Evolutionary conservation across 352 stramenopile species (phyloP).

Genomic region (Peronospora farinosa): DNA sequence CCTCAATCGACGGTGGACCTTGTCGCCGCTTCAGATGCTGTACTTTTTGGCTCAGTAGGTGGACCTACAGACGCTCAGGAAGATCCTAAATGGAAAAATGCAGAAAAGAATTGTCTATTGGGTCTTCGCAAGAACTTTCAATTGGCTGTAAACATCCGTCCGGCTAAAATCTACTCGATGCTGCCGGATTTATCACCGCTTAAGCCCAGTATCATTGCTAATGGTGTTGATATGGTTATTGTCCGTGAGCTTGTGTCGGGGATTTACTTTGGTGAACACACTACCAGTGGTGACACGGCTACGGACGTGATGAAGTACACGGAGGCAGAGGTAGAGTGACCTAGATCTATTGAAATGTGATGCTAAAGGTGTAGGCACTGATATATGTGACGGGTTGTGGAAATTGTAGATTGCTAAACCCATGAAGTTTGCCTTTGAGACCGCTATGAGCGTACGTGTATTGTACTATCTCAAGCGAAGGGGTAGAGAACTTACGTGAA

Average conservation of each 20-base stretch:
- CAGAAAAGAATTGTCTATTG: conserved; percentile 94
- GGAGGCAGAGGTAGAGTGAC: conserved; percentile 71
- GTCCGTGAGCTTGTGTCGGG: conserved; percentile 97
- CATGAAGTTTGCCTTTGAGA: conserved; percentile 84
- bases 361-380: not conserved
- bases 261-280: conserved; percentile 97
- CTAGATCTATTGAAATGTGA: not conserved
- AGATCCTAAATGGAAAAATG: conserved; percentile 85
- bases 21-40: conserved; percentile 84
- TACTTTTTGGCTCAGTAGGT: conserved; percentile 96
- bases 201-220: conserved; percentile 94
- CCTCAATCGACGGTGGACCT: conserved; percentile 91
- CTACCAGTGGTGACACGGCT: conserved; percentile 56
- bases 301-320: conserved; percentile 98
- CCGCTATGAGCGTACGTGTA: conserved; percentile 56
- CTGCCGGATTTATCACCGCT: conserved; percentile 95
- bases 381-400: not conserved
- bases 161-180: conserved; percentile 97
- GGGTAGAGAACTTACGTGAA: not conserved
- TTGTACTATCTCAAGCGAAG: not conserved
- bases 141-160: conserved; percentile 96
- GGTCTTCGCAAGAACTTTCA: conserved; percentile 97
- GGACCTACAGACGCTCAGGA: conserved; percentile 90
- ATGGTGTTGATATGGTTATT: conserved; percentile 97
- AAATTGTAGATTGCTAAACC: conserved; percentile 57